These are phyloP conservation scores for Apiotrichum domesticum DNA, from an alignment of 1,284 basidiomycete genomes.

Conservation along the genomic window DNA sequence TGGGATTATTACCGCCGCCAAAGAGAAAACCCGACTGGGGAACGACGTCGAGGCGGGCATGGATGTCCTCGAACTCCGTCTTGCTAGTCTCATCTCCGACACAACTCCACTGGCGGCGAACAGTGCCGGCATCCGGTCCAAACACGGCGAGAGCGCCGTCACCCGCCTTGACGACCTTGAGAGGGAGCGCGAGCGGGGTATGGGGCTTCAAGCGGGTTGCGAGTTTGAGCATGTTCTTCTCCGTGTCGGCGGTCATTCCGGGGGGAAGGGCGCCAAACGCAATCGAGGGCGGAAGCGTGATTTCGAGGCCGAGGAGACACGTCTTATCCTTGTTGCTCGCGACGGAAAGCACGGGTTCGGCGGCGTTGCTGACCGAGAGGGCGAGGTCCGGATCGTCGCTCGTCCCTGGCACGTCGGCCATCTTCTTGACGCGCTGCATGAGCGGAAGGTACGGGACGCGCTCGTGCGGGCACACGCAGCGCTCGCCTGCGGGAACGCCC, in stretches of 20 bases:
- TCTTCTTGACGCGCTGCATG: slow-evolving; percentile 32
- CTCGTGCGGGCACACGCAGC: slow-evolving; percentile 41
- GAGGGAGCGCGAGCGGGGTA: not conserved
- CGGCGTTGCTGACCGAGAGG: not conserved
- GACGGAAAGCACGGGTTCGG: not conserved
- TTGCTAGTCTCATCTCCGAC: no score
- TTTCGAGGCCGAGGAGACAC: not conserved
- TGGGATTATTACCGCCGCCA: slow-evolving; percentile 1
- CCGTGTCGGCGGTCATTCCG: not conserved
- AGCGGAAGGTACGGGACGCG: slow-evolving; percentile 31
- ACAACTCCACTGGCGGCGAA: not conserved
- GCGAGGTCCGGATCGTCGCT: not conserved
- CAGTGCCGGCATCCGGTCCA: not conserved
- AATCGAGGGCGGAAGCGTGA: not conserved
- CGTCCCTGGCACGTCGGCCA: not conserved
- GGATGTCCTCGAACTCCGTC: not conserved
- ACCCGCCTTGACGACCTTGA: not conserved
- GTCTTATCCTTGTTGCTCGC: not conserved
- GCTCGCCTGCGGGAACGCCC: slow-evolving; percentile 28
- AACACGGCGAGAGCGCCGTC: not conserved
- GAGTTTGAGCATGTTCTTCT: not conserved
- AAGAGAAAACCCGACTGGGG: not conserved
- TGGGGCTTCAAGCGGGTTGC: not conserved
- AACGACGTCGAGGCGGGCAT: not conserved
- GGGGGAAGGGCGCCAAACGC: not conserved